Evolutionary conservation across 768 basidiomycete genomes (phyloP), one percentile per base, ranked within the genome.

Genomic region (Lyophyllum decastes): DNA sequence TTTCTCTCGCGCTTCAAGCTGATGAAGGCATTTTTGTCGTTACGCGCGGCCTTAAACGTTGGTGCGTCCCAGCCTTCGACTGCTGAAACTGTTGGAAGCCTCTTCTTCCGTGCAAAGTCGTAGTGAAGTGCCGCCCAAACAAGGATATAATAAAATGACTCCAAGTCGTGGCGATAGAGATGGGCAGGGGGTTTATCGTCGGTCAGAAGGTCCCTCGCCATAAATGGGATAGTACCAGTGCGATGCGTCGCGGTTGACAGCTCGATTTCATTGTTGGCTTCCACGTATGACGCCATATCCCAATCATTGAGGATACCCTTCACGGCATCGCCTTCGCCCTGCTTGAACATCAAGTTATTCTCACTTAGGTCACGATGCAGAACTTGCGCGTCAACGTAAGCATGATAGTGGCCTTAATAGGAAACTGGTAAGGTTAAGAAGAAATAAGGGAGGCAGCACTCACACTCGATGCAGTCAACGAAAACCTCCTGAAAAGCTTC

Each of bases 311-410:
- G 59, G 19, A 72, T 59, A 1, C 72, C 71, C 21, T 59, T 48
- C 2, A 57, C 58, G 19, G 33, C 21, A 16, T 49, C 34, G 27
- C 49, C 47, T 14, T 47, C 38, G 30, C 43, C 24, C 7, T 45
- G 34, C 8, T 56, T 40, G 40, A 68, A 62, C 71, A 73, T 71
- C 14, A 73, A 52, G 45, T 72, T 73, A 43, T 64, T 62, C 27
- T 67, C 64, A 54, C 73, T 70, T 50, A 75, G 58, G 55, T 75
- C 68, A 24, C 68, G 62, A 59, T 76, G 71, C 25, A 75, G 58
- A 33, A 74, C 60, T 19, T 58, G 48, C 0, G 63, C 66, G 0
- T 57, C 54, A 6, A 43, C 47, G 41, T 61, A 69, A 0, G 66
- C 66, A 34, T 61, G 61, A 48, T 67, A 61, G 49, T 72, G 70